Evolutionary conservation across 129 eudicot genomes (phyloP), one percentile per base, ranked within the genome.

Genomic region (Apium graveolens): DNA sequence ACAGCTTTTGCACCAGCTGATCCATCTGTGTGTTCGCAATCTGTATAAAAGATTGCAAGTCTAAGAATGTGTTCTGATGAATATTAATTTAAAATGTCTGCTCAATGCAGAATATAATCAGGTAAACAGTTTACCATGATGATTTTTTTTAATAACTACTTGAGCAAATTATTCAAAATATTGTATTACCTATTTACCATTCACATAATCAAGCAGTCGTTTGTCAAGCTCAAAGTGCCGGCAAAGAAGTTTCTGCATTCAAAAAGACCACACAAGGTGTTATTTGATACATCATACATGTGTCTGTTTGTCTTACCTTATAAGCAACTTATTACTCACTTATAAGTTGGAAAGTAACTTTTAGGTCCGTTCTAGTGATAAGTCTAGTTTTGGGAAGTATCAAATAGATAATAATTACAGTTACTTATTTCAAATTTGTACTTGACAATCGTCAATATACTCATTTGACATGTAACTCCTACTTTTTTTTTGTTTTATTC

Each of bases 161-260:
- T 65, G 0, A 29, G 39, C 37, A 31, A 11, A 16, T 31, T 4
- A 63, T 11, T 17, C 5, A 35, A 69, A 31, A 37, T 29, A 74
- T 21, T 45, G 32, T 31, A 70, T 84, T 81, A 83, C 84, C 92
- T 90, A 91, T 90, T 95, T 92, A 53, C 89, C 87, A 78, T 85
- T 90, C 43, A 95, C 86, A 81, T 95, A 95, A 60, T 95, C 99
- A 74, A 95, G 87, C 45, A 95, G 90, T 45, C 80, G 88, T 80
- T 85, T 89, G 84, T 95, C 99, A 63, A 95, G 99, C 95, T 92
- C 96, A 84, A 95, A 95, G 79, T 88, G 92, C 78, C 82, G 89
- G 86, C 96, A 91, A 79, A 95, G 82, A 76, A 78, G 84, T 87
- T 87, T 90, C 99, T 95, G 97, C 86, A 92, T 53, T 24, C 76